Conservation (phyloP, 768 basidiomycete species). For the Boletus pseudopeckii region DNA sequence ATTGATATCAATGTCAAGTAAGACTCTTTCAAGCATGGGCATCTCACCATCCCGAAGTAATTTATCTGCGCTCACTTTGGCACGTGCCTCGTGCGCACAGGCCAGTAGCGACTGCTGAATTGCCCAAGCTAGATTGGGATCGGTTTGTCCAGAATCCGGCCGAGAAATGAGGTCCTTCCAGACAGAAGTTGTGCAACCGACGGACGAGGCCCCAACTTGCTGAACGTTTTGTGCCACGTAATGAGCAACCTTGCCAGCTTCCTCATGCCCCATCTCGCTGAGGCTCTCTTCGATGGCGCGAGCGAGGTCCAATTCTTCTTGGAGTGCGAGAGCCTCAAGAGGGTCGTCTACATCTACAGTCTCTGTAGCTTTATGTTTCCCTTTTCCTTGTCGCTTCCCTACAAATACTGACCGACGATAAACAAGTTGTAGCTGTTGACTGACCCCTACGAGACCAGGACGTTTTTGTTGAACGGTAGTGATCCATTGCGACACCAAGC, state of each 20-base stretch:
- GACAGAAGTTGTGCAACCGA: background rate
- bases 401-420: slow-evolving; percentile 33
- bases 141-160: slow-evolving; percentile 3
- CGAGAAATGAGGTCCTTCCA: slow-evolving; percentile 11
- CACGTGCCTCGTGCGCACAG: slow-evolving; percentile 7
- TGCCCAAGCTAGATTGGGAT: slow-evolving; percentile 29
- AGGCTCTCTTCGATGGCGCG: slow-evolving; percentile 49
- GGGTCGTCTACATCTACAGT: slow-evolving; percentile 7
- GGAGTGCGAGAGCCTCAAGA: slow-evolving; percentile 15
- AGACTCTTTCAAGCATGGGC: background rate
- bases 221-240: slow-evolving; percentile 4
- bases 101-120: slow-evolving; percentile 27
- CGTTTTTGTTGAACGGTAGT: slow-evolving; percentile 18
- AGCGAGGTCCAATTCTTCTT: slow-evolving; percentile 43
- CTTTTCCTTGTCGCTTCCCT: background rate
- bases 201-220: slow-evolving; percentile 3
- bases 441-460: slow-evolving; percentile 30
- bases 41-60: slow-evolving; percentile 8
- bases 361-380: slow-evolving; percentile 1
- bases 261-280: slow-evolving; percentile 16
- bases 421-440: slow-evolving; percentile 37
- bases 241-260: slow-evolving; percentile 4
- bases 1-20: slow-evolving; percentile 1
- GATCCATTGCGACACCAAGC: slow-evolving; percentile 33
- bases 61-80: background rate